Evolutionary conservation across 2,329 filamentous ascomycete genomes (phyloP), one percentile per base, ranked within the genome.

Genomic region (Pseudocercospora crystallina): DNA sequence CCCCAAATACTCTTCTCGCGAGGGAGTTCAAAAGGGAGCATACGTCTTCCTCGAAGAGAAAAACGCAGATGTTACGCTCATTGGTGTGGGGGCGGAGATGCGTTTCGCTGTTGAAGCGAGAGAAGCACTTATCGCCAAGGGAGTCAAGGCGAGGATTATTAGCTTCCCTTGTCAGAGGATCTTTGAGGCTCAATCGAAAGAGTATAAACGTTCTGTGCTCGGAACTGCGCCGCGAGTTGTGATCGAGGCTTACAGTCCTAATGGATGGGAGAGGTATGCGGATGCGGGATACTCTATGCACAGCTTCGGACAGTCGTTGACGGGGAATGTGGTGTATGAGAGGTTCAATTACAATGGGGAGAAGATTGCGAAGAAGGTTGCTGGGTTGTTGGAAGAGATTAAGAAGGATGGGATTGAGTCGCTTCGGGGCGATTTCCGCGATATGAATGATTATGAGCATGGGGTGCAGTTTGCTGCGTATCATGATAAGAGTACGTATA

Each of bases 251-350:
- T 84, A 81, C 61, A 73, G 77, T 1, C 71, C 75, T 1, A 78
- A 79, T 51, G 79, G 80, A 0, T 84, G 81, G 80, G 81, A 83
- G 67, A 65, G 80, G 14, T 84, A 83, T 59, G 80, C 80, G 0
- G 76, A 82, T 62, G 81, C 80, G 1, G 79, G 76, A 1, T 73
- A 73, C 51, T 77, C 72, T 41, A 77, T 83, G 74, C 71, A 72
- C 38, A 69, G 70, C 0, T 84, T 83, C 56, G 80, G 80, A 0
- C 78, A 83, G 60, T 78, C 73, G 12, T 62, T 83, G 38, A 80
- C 80, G 0, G 77, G 79, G 0, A 75, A 76, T 54, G 73, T 74
- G 9, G 78, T 77, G 2, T 82, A 83, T 61, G 74, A 76, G 57
- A 76, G 76, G 47, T 83, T 83, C 61, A 78, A 80, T 1, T 82